Percentiles rank a stretch among this genome's conserved stretches.
Evolutionary conservation across 2,329 filamentous ascomycete species (phyloP).

Genomic region (Hyphodiscus sp.): DNA sequence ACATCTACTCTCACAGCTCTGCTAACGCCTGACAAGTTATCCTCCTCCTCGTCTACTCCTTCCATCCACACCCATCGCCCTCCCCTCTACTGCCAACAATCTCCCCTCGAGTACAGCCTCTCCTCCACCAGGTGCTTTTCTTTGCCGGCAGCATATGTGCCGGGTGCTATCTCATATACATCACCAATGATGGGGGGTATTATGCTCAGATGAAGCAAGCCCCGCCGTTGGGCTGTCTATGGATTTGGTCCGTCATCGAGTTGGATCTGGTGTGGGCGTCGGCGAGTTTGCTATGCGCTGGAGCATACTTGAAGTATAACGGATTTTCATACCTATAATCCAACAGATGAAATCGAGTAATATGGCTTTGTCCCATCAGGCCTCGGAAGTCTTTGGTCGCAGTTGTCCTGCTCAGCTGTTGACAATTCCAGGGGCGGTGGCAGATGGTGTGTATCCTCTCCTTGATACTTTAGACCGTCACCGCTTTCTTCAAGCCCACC

Average conservation of each 20-base stretch:
- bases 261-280: slow-evolving; percentile 64
- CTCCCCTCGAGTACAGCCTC: slow-evolving; percentile 38
- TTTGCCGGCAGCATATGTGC: slow-evolving; percentile 50
- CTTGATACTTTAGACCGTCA: background rate
- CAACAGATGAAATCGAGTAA: slow-evolving; percentile 1
- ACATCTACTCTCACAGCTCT: slow-evolving; percentile 1
- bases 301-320: slow-evolving; percentile 21
- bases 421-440: background rate
- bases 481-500: too few relatives aligned
- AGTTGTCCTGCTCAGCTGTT: background rate
- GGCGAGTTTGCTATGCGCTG: slow-evolving; percentile 38
- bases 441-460: background rate
- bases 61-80: slow-evolving; percentile 35
- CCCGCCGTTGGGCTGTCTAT: slow-evolving; percentile 81
- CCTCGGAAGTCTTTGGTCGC: background rate
- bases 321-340: slow-evolving; percentile 22
- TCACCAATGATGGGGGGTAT: slow-evolving; percentile 75
- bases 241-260: slow-evolving; percentile 91
- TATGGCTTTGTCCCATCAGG: background rate
- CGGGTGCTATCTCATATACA: slow-evolving; percentile 75
- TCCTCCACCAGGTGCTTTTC: slow-evolving; percentile 56
- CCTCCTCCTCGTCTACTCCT: slow-evolving; percentile 27
- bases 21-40: slow-evolving; percentile 30
- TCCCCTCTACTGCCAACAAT: slow-evolving; percentile 45
- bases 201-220: slow-evolving; percentile 87